Conservation (phyloP, 106 monocot genomes). For the Dendrobium huoshanense region DNA sequence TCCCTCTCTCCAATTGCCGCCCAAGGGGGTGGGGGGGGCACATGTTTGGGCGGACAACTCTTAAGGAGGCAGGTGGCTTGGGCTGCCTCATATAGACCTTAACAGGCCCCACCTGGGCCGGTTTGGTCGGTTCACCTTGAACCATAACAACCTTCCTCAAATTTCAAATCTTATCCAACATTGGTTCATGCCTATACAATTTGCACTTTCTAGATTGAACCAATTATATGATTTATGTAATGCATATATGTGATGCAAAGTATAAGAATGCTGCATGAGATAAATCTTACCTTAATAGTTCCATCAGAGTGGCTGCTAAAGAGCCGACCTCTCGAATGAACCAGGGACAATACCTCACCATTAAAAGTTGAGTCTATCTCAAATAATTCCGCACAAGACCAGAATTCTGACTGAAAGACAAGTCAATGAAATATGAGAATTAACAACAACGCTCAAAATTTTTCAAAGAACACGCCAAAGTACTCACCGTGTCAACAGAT, state of each 20-base stretch:
- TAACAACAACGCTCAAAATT: neutral
- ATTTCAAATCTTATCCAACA: neutral
- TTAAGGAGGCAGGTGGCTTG: no score
- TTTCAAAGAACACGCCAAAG: neutral
- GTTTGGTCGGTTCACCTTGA: no score
- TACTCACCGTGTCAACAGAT: conserved; percentile 33
- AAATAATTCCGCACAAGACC: conserved; percentile 40
- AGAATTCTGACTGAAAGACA: conserved; percentile 39
- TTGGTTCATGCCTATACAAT: neutral
- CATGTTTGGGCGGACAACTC: no score
- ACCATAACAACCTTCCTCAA: neutral
- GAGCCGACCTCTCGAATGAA: conserved; percentile 31
- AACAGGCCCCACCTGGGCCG: no score
- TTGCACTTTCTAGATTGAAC: neutral
- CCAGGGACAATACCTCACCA: conserved; percentile 34
- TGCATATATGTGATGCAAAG: no score
- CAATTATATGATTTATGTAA: neutral
- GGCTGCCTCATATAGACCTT: no score
- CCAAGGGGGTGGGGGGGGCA: no score
- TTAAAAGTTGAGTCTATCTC: conserved; percentile 28
- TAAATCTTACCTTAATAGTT: conserved; percentile 43
- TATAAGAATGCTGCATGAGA: neutral
- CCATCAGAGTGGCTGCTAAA: conserved; percentile 56
- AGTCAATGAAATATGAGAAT: neutral
- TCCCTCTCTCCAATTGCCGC: no score